phyloP scores from a whole-genome alignment of 768 basidiomycete species.

The Rhodotorula paludigena region DNA sequence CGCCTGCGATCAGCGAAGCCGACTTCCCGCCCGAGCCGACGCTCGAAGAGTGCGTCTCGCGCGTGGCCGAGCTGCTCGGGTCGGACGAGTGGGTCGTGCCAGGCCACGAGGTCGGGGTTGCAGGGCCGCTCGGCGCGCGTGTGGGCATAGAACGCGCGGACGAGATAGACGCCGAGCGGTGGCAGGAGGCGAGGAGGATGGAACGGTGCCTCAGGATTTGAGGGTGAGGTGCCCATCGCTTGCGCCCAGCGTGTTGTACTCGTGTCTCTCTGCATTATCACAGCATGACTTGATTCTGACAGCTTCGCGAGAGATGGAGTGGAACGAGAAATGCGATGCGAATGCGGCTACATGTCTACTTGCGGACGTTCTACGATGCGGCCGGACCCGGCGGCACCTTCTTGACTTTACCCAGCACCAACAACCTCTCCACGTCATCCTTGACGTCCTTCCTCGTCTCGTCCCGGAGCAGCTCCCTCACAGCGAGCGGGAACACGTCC shows the following conservation, averaged over 20 bases:
- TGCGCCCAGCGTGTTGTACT: too few species aligned
- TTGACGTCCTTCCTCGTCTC: neutral
- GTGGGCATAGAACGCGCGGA: neutral
- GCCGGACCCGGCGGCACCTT: constrained; percentile 3
- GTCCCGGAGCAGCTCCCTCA: constrained; percentile 6
- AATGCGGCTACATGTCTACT: neutral
- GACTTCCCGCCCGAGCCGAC: constrained; percentile 15
- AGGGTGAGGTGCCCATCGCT: too few species aligned
- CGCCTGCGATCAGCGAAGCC: neutral
- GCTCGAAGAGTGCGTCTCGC: neutral
- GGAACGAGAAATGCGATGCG: neutral
- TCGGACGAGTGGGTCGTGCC: neutral
- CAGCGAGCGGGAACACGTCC: constrained; percentile 13
- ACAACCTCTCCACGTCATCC: constrained; percentile 24
- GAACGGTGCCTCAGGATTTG: constrained; percentile 8
- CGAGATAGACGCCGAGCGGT: neutral
- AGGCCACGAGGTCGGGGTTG: constrained; percentile 16
- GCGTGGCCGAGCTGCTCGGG: neutral
- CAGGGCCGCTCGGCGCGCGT: constrained; percentile 12
- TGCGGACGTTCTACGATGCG: neutral
- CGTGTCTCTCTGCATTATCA: neutral
- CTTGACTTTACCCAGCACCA: constrained; percentile 19
- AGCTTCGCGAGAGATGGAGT: neutral
- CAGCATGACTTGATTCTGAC: neutral
- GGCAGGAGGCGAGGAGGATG: constrained; percentile 7